Base-by-base conservation (phyloP, 257 asterid species). In the Vinca minor region DNA sequence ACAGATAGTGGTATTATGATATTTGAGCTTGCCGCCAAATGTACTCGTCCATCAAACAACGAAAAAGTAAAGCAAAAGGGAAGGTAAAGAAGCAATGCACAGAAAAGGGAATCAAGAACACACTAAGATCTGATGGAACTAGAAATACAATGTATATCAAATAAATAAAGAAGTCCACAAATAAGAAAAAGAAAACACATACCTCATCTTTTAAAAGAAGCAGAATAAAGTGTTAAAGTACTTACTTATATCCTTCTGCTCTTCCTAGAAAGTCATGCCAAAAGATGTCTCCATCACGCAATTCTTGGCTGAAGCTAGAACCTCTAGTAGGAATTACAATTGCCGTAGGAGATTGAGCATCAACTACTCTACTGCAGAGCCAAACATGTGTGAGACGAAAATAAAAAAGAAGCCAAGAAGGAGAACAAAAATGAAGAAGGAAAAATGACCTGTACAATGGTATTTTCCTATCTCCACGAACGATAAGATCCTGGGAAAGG, bases 281-380 rank as follows among this genome's bases (percentile, higher is more conserved):
- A 52, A 91, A 74, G 53, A 92, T 82, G 84, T 92, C 98, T 55
- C 76, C 78, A 61, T 84, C 91, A 46, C 96, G 96, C 72, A 92
- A 69, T 61, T 68, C 69, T 72, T 57, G 81, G 87, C 87, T 87
- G 78, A 77, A 79, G 76, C 77, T 70, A 71, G 89, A 77, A 75
- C 81, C 87, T 72, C 69, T 58, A 23, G 74, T 74, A 66, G 96
- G 96, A 82, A 92, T 73, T 59, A 92, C 96, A 65, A 92, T 85
- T 61, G 96, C 89, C 67, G 67, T 70, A 44, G 98, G 96, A 73
- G 98, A 85, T 73, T 81, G 85, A 66, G 98, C 95, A 73, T 89
- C 98, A 32, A 87, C 85, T 64, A 92, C 87, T 74, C 86, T 78
- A 75, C 98, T 92, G 96, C 76, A 80, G 69, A 68, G 62, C 23